Base-by-base conservation (phyloP, 2,329 filamentous ascomycete species). In the Colletotrichum melonis region DNA sequence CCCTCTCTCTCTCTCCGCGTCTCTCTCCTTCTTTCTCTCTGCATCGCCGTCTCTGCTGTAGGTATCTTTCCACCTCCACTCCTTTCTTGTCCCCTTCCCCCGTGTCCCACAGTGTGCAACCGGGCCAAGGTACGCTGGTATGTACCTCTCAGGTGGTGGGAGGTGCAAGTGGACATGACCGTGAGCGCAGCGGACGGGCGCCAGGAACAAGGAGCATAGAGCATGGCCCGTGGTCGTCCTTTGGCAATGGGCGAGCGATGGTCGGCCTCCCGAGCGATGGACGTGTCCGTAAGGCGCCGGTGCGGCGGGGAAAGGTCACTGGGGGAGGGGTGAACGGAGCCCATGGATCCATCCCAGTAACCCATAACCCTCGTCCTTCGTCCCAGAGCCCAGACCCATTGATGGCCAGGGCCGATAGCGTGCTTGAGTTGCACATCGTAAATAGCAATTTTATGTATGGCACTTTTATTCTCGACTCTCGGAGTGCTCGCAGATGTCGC, bases 201-300 rank as follows among this genome's bases (percentile, higher is more conserved):
- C 70, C 70, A 72, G 70, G 71, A 70, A 66, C 71, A 64, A 73
- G 67, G 71, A 71, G 67, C 66, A 70, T 69, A 55, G 66, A 70
- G 70, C 70, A 46, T 73, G 67, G 70, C 60, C 67, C 67, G 67
- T 73, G 67, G 67, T 65, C 70, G 62, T 71, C 56, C 71, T 58
- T 55, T 73, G 67, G 60, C 55, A 38, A 49, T 57, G 46, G 42
- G 35, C 49, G 54, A 73, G 60, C 71, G 71, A 71, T 73, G 67
- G 71, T 71, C 71, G 67, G 67, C 71, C 62, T 71, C 67, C 67
- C 60, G 46, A 73, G 71, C 71, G 71, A 71, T 73, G 57, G 55
- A 35, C 52, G 67, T 73, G 67, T 70, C 60, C 60, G 55, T 46
- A 70, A 65, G 67, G 70, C 67, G 70, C 60, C 71, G 66, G 62